Evolutionary conservation across 805 yeast genomes (phyloP), one percentile per base, ranked within the genome.

Genomic region (baker's yeast (Saccharomyces cerevisiae)): DNA sequence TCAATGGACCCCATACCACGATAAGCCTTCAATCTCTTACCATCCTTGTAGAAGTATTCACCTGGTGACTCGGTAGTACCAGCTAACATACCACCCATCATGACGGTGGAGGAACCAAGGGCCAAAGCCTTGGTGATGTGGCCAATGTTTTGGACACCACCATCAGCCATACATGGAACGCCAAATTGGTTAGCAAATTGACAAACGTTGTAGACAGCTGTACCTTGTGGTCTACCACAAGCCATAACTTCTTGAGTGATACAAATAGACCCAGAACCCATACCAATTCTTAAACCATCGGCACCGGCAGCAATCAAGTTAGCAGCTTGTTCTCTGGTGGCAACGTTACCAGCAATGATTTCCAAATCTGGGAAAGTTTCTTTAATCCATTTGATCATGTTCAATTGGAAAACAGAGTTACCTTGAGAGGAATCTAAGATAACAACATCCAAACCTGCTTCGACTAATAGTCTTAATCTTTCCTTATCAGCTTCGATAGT

Each of bases 181-280:
- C 99, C 99, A 70, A 92, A 94, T 73, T 84, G 81, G 75, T 84
- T 85, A 62, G 98, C 95, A 70, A 94, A 91, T 78, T 92, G 91
- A 60, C 94, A 80, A 53, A 94, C 99, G 62, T 83, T 85, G 80
- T 82, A 91, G 53, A 94, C 98, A 57, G 99, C 99, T 62, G 98
- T 90, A 77, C 98, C 99, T 79, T 94, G 99, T 58, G 99, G 99
- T 81, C 99, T 90, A 77, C 99, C 99, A 77, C 97, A 96, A 52
- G 99, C 99, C 99, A 94, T 94, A 57, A 94, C 99, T 78, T 94
- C 99, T 79, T 94, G 99, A 52, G 99, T 94, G 72, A 94, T 94
- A 82, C 99, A 94, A 72, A 95, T 95, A 59, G 97, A 89, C 68
- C 99, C 99, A 32, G 98, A 89, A 71, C 99, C 99, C 99, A 94